Conservation (phyloP, 441 rosid genomes). For the Croton setiger region DNA sequence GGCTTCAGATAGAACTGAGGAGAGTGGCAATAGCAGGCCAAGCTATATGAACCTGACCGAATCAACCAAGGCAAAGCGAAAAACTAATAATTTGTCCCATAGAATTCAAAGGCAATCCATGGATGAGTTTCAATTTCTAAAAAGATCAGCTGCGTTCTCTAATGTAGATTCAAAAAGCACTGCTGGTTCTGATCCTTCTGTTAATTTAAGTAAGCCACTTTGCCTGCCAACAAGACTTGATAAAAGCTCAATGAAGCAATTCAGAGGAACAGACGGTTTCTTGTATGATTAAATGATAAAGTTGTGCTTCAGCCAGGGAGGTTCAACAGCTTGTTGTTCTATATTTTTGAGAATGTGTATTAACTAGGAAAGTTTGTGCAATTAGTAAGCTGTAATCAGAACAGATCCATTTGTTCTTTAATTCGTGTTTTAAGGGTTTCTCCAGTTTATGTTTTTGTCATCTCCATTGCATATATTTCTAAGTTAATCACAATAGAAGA, state of each 20-base stretch:
- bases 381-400: slow-evolving; percentile 20
- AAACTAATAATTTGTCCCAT: slow-evolving; percentile 26
- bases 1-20: slow-evolving; percentile 53
- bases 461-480: not conserved
- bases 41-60: slow-evolving; percentile 83
- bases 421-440: slow-evolving; percentile 9
- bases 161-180: slow-evolving; percentile 46
- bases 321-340: slow-evolving; percentile 72
- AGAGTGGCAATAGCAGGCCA: slow-evolving; percentile 49
- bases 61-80: slow-evolving; percentile 80
- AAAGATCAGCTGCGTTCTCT: slow-evolving; percentile 44
- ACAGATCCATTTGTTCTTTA: slow-evolving; percentile 9
- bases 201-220: slow-evolving; percentile 54
- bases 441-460: not conserved
- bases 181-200: slow-evolving; percentile 42
- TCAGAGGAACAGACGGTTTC: slow-evolving; percentile 27
- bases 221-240: slow-evolving; percentile 49
- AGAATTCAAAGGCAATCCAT: slow-evolving; percentile 74
- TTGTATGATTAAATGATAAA: slow-evolving; percentile 27
- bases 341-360: slow-evolving; percentile 18
- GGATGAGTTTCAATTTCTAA: slow-evolving; percentile 89
- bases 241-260: slow-evolving; percentile 30
- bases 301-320: slow-evolving; percentile 12
- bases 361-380: slow-evolving; percentile 13
- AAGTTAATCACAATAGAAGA: not conserved